These are phyloP conservation scores for Coemansia furcata DNA, from an alignment of 192 early-diverging fungal species.

Conservation along the genomic window DNA sequence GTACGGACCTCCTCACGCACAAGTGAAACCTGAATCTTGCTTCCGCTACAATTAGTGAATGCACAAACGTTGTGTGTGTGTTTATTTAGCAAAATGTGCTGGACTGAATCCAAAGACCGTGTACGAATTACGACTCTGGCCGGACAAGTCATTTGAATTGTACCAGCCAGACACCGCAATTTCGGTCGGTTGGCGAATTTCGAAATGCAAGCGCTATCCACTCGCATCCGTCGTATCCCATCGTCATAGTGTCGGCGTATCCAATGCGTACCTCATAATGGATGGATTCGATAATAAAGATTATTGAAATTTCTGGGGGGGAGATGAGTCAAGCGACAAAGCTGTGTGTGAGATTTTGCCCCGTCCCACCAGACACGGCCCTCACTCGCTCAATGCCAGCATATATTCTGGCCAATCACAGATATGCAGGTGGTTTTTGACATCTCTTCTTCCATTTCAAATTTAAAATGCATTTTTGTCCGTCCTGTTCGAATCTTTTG, in stretches of 20 bases:
- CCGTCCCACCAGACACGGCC: neutral
- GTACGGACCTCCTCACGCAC: constrained; percentile 76
- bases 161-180: neutral
- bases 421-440: neutral
- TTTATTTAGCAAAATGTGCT: neutral
- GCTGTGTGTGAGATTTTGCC: neutral
- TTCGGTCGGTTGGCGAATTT: neutral
- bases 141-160: neutral
- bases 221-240: neutral
- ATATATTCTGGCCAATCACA: neutral
- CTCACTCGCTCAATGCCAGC: neutral
- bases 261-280: constrained; percentile 18
- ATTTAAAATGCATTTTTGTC: constrained; percentile 80
- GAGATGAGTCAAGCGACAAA: neutral
- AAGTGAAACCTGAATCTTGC: constrained; percentile 87
- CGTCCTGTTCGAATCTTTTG: constrained; percentile 82
- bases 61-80: neutral
- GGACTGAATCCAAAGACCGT: neutral
- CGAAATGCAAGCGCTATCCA: neutral
- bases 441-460: neutral
- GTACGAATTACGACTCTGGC: neutral
- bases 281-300: constrained; percentile 14
- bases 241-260: neutral
- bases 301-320: neutral
- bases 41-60: constrained; percentile 25